phyloP scores from a whole-genome alignment of 108 stramenopile species.

The Cyclotella baltica region DNA sequence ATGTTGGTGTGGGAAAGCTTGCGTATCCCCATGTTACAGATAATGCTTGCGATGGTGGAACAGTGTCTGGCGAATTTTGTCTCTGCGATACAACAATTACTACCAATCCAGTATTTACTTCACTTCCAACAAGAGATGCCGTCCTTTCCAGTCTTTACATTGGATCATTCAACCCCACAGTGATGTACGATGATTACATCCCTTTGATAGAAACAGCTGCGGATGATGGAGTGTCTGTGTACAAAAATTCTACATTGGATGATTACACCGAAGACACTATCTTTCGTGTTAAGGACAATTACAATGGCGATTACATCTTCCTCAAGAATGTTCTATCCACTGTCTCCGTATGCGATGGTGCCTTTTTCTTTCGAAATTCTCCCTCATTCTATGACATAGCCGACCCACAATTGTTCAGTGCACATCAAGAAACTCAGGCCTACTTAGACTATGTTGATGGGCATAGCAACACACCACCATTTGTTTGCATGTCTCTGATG shows the following conservation, averaged over 20 bases:
- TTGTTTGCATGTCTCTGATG: constrained; percentile 46
- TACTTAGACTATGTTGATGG: constrained; percentile 51
- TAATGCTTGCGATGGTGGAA: constrained; percentile 41
- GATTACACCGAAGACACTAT: constrained; percentile 34
- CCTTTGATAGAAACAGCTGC: background rate
- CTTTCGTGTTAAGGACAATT: constrained; percentile 23
- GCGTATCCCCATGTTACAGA: constrained; percentile 31
- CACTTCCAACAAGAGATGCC: constrained; percentile 30
- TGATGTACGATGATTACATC: constrained; percentile 3
- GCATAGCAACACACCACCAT: constrained; percentile 61
- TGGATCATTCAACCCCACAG: constrained; percentile 30
- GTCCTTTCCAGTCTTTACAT: constrained; percentile 30
- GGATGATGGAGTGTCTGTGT: constrained; percentile 27
- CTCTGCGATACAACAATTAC: constrained; percentile 42
- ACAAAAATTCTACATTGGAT: background rate
- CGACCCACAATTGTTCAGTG: constrained; percentile 29
- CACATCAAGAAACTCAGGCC: constrained; percentile 57
- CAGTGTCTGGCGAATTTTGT: constrained; percentile 36
- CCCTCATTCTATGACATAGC: constrained; percentile 32
- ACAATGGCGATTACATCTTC: constrained; percentile 19
- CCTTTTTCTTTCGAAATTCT: constrained; percentile 37
- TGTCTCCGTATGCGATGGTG: constrained; percentile 25
- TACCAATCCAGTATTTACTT: constrained; percentile 29
- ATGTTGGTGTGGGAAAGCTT: constrained; percentile 23
- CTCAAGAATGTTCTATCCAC: constrained; percentile 41